Base-by-base conservation (phyloP, 768 basidiomycete species). In the Rhizopogon vinicolor region DNA sequence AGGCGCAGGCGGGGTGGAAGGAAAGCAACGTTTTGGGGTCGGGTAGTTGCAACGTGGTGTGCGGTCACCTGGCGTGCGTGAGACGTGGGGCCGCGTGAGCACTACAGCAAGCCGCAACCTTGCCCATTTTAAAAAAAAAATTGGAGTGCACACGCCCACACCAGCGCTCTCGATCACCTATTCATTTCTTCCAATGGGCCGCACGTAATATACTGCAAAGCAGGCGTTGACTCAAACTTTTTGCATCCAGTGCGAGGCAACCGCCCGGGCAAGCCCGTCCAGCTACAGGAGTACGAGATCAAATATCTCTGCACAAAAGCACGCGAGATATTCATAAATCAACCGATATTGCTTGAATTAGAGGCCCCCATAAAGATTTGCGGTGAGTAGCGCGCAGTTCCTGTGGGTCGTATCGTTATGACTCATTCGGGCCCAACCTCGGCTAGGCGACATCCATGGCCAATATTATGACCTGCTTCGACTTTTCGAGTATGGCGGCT, bases 291-390 rank as follows among this genome's bases (percentile, higher is more conserved):
- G 74, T 97, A 95, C 78, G 96, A 99, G 79, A 98, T 99, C 84
- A 96, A 94, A 74, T 93, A 95, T 73, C 83, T 99, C 61, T 99
- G 96, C 79, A 97, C 94, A 69, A 97, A 93, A 80, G 95, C 95
- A 51, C 82, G 96, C 63, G 97, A 99, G 76, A 98, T 99, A 69
- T 98, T 99, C 78, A 98, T 99, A 76, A 92, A 91, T 75, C 96
- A 99, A 72, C 96, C 96, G 59, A 98, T 98, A 71, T 78, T 98
- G 58, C 82, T 98, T 72, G 96, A 98, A 76, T 79, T 98, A 63
- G 97, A 98, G 73, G 97, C 96, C 51, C 96, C 96, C 63, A 98
- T 99, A 78, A 99, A 99, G 86, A 99, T 99, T 72, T 98, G 97
- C 70, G 96, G 96, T 96, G 61, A 64, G 92, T 66, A 19, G 44